Base-by-base conservation (phyloP, 495 filamentous ascomycete species). In the Podospora pseudoanserina region DNA sequence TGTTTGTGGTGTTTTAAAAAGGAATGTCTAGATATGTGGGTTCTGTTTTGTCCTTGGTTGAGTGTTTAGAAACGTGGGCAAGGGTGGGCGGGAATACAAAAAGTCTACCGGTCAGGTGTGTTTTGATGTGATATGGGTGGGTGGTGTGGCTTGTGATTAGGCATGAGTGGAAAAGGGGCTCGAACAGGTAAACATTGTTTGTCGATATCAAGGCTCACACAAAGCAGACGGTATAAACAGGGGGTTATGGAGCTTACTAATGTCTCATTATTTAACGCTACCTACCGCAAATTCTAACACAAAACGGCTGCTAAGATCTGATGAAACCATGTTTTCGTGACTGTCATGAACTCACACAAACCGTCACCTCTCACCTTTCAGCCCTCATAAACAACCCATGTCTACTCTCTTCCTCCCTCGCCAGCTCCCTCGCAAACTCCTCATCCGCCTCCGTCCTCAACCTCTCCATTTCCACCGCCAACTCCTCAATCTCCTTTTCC, bases 341-440 rank as follows among this genome's bases (percentile, higher is more conserved):
- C 30, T 23, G 23, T 23, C 23, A 23, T 23, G 23, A 23, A 23
- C 23, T 23, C 23, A 23, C 23, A 23, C 23, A 23, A 23, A 23
- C 23, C 23, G 1, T 23, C 23, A 23, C 23, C 23, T 23, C 23
- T 23, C 9, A 49, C 39, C 39, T 49, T 13, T 5, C 13, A 49
- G 39, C 39, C 9, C 39, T 49, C 39, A 49, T 9, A 16, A 49
- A 49, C 56, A 59, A 20, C 16, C 56, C 56, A 59, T 20, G 56
- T 15, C 57, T 57, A 34, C 19, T 65, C 54, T 54, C 66, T 59
- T 55, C 64, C 62, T 71, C 72, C 67, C 69, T 71, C 16, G 69
- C 76, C 72, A 77, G 60, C 70, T 77, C 79, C 68, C 72, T 73
- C 62, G 73, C 79, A 64, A 71, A 78, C 67, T 75, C 77, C 66